Percentiles rank a stretch among this genome's conserved stretches.
Evolutionary conservation across 495 filamentous ascomycete species (phyloP).

Genomic region (Lepraria neglecta): DNA sequence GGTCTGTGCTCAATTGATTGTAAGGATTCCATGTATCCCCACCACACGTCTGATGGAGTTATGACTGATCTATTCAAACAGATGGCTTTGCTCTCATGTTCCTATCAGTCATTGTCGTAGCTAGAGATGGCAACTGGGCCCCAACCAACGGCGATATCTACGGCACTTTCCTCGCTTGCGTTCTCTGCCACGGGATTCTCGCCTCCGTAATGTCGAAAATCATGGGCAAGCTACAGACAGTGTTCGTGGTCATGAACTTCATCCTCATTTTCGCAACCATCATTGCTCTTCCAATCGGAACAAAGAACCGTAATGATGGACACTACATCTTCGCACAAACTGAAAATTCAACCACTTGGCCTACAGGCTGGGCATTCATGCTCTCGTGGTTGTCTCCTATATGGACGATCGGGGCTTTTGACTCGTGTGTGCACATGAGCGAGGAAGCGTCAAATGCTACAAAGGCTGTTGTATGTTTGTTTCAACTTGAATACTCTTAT

Average conservation of each 20-base stretch:
- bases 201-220: slow-evolving; percentile 49
- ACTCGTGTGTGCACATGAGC: slow-evolving; percentile 39
- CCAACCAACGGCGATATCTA: slow-evolving; percentile 56
- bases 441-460: slow-evolving; percentile 61
- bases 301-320: slow-evolving; percentile 38
- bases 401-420: slow-evolving; percentile 57
- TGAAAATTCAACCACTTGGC: slow-evolving; percentile 56
- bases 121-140: slow-evolving; percentile 57
- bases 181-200: slow-evolving; percentile 52
- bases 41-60: neutral
- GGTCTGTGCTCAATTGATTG: slow-evolving; percentile 58
- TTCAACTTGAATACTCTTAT: neutral
- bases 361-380: slow-evolving; percentile 58
- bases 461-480: slow-evolving; percentile 40
- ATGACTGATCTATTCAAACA: slow-evolving; percentile 16
- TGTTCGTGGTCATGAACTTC: slow-evolving; percentile 58
- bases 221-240: slow-evolving; percentile 61
- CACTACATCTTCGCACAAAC: slow-evolving; percentile 44
- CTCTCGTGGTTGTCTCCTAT: slow-evolving; percentile 59
- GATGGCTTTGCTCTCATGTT: slow-evolving; percentile 49
- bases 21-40: slow-evolving; percentile 25
- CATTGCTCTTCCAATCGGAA: slow-evolving; percentile 58
- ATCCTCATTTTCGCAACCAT: slow-evolving; percentile 57
- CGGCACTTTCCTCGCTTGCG: slow-evolving; percentile 54
- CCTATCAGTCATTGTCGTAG: slow-evolving; percentile 53